Evolutionary conservation across 2,329 filamentous ascomycete species (phyloP), one percentile per base, ranked within the genome.

Genomic region (Dryadomyces quercivorus): DNA sequence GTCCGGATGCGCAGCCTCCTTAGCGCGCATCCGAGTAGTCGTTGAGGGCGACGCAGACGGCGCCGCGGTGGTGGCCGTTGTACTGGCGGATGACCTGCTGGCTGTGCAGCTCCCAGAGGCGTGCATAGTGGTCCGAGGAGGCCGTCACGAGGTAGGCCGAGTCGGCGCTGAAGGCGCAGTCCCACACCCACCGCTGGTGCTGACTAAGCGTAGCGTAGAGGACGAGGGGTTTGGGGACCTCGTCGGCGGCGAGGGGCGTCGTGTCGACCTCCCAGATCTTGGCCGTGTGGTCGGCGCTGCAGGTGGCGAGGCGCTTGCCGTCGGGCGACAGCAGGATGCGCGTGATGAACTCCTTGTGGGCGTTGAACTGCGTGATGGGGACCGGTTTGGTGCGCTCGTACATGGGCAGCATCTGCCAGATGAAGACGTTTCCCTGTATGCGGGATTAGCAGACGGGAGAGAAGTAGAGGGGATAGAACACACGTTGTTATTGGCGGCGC

Each of bases 111-210:
- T 96, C 91, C 91, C 91, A 96, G 55, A 96, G 72, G 18, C 91
- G 78, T 2, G 91, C 91, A 66, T 95, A 96, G 67, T 96, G 91
- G 66, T 96, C 91, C 45, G 86, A 92, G 66, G 89, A 95, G 5
- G 91, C 90, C 0, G 91, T 96, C 13, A 96, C 91, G 7, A 96
- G 75, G 64, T 96, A 96, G 0, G 91, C 91, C 38, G 85, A 91
- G 67, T 96, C 91, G 26, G 91, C 91, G 58, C 86, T 92, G 70
- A 96, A 96, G 1, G 91, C 91, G 64, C 91, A 96, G 68, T 96
- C 91, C 91, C 91, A 96, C 1, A 96, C 91, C 91, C 91, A 96
- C 53, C 91, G 84, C 71, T 96, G 91, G 70, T 96, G 91, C 54
- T 87, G 88, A 21, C 86, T 86, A 1, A 96, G 79, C 1, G 89